Evolutionary conservation across 2,329 filamentous ascomycete genomes (phyloP), one percentile per base, ranked within the genome.

Genomic region (Fusarium sp.): DNA sequence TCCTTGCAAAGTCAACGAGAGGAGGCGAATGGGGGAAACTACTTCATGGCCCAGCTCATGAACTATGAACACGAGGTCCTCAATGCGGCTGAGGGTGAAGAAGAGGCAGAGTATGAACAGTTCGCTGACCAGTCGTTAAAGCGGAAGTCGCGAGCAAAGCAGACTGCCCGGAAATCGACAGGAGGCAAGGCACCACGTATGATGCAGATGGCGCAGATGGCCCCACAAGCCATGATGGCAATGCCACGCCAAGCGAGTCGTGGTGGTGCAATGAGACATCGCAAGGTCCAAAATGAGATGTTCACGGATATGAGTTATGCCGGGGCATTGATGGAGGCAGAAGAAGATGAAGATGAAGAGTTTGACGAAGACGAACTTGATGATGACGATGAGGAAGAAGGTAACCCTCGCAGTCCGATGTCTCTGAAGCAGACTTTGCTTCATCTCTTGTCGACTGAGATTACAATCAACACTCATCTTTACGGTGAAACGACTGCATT

Each of bases 351-450:
- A 0, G 64, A 57, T 3, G 71, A 75, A 1, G 63, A 66, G 1
- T 49, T 53, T 0, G 70, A 76, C 0, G 60, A 63, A 0, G 57
- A 65, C 0, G 57, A 73, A 0, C 48, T 67, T 0, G 58, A 57
- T 0, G 58, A 53, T 3, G 70, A 74, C 1, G 62, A 66, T 5
- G 69, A 67, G 4, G 51, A 51, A 0, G 67, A 76, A 1, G 54
- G 66, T 0, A 30, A 64, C 2, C 45, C 40, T 4, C 79, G 80
- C 24, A 79, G 75, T 2, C 81, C 81, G 0, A 79, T 84, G 65
- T 77, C 79, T 8, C 78, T 82, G 10, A 86, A 86, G 66, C 84
- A 87, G 65, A 77, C 76, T 3, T 71, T 87, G n/a, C 74, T 87
- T 2, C 85, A 84, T 41, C 71, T 86, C 6, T 55, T 86, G 8